A percentile compares a stretch with the other conserved stretches of the same genome.
These are phyloP conservation scores for Aurantiochytrium sp. DNA, from an alignment of 108 stramenopile species.

Conservation along the genomic window DNA sequence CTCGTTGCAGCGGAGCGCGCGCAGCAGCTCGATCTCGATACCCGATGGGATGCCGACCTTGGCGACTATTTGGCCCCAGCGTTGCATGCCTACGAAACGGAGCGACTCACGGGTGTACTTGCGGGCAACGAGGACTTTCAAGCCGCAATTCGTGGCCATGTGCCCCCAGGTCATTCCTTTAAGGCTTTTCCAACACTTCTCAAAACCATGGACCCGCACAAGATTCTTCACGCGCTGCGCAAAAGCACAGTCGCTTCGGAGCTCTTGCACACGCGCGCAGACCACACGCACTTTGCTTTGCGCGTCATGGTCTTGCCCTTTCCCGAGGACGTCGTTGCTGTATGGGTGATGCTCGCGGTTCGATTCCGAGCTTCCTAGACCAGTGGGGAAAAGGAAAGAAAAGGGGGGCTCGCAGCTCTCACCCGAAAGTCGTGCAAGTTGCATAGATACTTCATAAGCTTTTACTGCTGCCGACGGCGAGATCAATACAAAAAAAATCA, in stretches of 20 bases:
- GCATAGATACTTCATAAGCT: too few species aligned
- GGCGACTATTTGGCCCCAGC: conserved; percentile 28
- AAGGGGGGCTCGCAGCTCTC: too few species aligned
- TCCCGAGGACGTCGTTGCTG: conserved; percentile 36
- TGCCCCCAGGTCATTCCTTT: conserved; percentile 45
- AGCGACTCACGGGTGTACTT: conserved; percentile 27
- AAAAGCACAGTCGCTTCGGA: conserved; percentile 25
- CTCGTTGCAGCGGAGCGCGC: conserved; percentile 25
- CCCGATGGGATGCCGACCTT: conserved; percentile 33
- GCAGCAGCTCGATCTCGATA: conserved; percentile 1
- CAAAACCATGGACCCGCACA: conserved; percentile 22
- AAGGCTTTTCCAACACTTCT: conserved; percentile 47
- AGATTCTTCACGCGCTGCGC: conserved; percentile 29
- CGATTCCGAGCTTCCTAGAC: conserved; percentile 24
- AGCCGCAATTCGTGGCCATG: conserved; percentile 23
- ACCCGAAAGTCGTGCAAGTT: too few species aligned
- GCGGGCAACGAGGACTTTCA: conserved; percentile 40
- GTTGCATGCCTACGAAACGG: conserved; percentile 36
- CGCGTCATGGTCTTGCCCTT: conserved; percentile 43
- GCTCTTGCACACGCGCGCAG: conserved; percentile 29
- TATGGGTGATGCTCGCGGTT: conserved; percentile 50
- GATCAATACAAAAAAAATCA: too few species aligned
- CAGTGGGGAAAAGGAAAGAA: too few species aligned
- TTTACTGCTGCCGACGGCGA: too few species aligned
- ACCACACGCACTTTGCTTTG: conserved; percentile 34